Percentiles rank a stretch among this genome's conserved stretches.
phyloP scores from a whole-genome alignment of 805 yeast species.

The Myxozyma melibiosi region DNA sequence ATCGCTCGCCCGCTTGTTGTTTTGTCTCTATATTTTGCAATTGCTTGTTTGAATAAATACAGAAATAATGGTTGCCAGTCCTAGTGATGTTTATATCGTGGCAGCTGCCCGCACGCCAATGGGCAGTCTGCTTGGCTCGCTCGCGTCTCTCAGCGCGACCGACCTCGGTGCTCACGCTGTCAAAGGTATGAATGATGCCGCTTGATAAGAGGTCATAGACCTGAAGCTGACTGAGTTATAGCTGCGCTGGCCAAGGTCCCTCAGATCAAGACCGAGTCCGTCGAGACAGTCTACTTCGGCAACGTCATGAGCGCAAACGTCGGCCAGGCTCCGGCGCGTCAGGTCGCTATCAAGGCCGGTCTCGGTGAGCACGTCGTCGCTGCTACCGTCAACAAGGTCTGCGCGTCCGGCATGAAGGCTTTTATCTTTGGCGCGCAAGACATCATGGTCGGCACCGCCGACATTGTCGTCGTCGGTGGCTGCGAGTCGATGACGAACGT shows the following conservation, averaged over 20 bases:
- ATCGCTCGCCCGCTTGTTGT: not conserved
- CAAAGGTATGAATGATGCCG: conserved; percentile 41
- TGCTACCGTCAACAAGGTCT: conserved; percentile 89
- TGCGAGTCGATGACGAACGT: conserved; percentile 94
- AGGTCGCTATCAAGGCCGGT: conserved; percentile 88
- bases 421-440: conserved; percentile 86
- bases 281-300: conserved; percentile 89
- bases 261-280: conserved; percentile 70
- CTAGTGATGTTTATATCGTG: conserved; percentile 73
- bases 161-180: conserved; percentile 95
- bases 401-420: conserved; percentile 93
- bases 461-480: conserved; percentile 88
- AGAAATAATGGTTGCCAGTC: conserved; percentile 21
- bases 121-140: conserved; percentile 88
- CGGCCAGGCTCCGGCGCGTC: conserved; percentile 98
- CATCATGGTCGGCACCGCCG: conserved; percentile 63
- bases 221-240: conserved; percentile 1
- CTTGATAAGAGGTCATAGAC: not conserved
- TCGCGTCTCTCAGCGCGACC: conserved; percentile 71
- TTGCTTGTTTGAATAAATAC: not conserved
- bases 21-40: not conserved
- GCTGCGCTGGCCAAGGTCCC: conserved; percentile 89
- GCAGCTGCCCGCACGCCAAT: conserved; percentile 93
- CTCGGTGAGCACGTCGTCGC: conserved; percentile 79
- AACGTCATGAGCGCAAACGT: conserved; percentile 87